Conservation (phyloP, 148 eudicot genomes). For the Fagopyrum homotropicum region DNA sequence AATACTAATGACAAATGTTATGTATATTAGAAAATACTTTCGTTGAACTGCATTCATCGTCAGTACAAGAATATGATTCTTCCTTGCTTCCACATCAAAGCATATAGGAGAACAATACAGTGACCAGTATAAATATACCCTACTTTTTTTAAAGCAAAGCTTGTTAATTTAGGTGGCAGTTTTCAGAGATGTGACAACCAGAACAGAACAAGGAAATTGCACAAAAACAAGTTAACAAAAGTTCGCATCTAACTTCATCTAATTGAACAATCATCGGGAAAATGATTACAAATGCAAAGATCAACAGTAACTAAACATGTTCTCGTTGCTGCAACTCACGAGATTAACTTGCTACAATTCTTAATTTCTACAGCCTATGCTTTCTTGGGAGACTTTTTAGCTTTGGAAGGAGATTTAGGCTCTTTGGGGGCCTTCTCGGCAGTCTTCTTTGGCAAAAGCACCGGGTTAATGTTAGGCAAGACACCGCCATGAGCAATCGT, state of each 20-base stretch:
- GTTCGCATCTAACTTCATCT: not conserved
- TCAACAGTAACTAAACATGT: not conserved
- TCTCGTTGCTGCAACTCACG: too few species aligned
- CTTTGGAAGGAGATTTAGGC: slow-evolving; percentile 44
- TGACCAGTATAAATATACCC: too few species aligned
- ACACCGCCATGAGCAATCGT: slow-evolving; percentile 58
- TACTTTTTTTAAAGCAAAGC: too few species aligned
- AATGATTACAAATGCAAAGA: not conserved
- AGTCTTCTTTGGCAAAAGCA: slow-evolving; percentile 52
- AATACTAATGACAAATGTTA: too few species aligned
- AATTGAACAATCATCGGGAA: not conserved
- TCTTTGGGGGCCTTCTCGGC: slow-evolving; percentile 35
- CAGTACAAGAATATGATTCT: too few species aligned
- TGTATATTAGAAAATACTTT: too few species aligned
- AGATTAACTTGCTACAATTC: too few species aligned
- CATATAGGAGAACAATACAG: too few species aligned
- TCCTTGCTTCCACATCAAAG: too few species aligned
- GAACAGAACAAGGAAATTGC: not conserved
- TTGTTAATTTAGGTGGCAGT: too few species aligned
- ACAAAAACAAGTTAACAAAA: not conserved
- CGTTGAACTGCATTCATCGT: too few species aligned
- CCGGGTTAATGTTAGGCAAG: slow-evolving; percentile 56
- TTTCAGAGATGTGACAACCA: too few species aligned
- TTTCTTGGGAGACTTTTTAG: slow-evolving; percentile 52
- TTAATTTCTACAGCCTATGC: slow-evolving; percentile 1